A percentile compares a stretch with the other conserved stretches of the same genome.
phyloP scores from a whole-genome alignment of 495 filamentous ascomycete genomes.

The Astrothelium macrocarpum region DNA sequence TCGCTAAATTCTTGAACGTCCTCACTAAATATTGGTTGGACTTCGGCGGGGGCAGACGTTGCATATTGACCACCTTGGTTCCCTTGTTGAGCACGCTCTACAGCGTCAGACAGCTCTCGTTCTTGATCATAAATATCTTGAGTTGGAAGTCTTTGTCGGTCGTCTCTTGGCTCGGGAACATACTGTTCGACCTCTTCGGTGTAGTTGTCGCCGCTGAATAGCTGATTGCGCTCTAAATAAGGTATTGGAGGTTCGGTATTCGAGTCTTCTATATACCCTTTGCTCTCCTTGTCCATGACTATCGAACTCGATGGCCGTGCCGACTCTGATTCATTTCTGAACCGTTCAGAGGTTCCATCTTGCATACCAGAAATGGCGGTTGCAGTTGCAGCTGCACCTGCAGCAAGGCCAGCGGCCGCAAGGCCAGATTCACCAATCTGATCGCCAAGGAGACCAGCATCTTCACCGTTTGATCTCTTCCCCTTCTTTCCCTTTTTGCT shows the following conservation, averaged over 20 bases:
- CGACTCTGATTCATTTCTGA: background rate
- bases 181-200: background rate
- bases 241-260: background rate
- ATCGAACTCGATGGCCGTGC: background rate
- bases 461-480: background rate
- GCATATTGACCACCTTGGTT: background rate
- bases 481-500: constrained; percentile 13
- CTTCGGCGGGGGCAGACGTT: background rate
- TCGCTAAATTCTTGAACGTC: background rate
- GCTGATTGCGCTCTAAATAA: background rate
- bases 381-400: background rate
- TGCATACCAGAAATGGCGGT: background rate
- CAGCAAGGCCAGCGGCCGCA: background rate
- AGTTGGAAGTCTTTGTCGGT: background rate
- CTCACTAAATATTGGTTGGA: background rate
- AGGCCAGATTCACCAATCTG: background rate
- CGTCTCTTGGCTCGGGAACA: background rate
- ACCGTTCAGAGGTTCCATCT: background rate
- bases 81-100: background rate
- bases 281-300: constrained; percentile 11
- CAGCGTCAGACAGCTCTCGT: background rate
- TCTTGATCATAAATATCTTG: background rate
- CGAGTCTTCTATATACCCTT: constrained; percentile 11
- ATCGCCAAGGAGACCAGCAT: background rate
- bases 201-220: background rate